Conservation (phyloP, 2,329 filamentous ascomycete species). For the Aspergillus ustus region DNA sequence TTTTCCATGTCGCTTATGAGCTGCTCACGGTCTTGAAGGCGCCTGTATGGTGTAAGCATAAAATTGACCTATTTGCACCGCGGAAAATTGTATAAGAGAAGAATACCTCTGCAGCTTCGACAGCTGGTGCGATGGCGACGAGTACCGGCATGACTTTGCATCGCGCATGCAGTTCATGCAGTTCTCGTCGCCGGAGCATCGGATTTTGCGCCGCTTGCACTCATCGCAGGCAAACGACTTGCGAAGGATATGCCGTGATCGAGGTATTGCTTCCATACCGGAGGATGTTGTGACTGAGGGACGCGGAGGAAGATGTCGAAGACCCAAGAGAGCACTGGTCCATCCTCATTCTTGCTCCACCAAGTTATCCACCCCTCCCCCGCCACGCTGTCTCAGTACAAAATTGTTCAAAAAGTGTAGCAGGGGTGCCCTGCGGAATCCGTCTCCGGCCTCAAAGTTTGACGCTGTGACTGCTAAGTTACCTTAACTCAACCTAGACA, state of each 20-base stretch:
- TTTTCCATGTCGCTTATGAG: constrained; percentile 20
- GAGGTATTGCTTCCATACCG: constrained; percentile 10
- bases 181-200: constrained; percentile 26
- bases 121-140: constrained; percentile 23
- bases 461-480: not conserved
- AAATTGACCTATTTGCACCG: not conserved
- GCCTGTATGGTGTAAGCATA: constrained; percentile 5
- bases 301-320: not conserved
- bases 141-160: constrained; percentile 24
- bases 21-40: constrained; percentile 22
- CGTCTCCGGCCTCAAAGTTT: not conserved
- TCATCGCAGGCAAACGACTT: constrained; percentile 27
- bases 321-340: not conserved
- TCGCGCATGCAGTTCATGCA: constrained; percentile 25
- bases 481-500: not conserved
- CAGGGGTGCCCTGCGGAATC: not conserved
- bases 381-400: not conserved
- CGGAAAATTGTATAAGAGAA: not conserved
- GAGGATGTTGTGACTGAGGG: not conserved
- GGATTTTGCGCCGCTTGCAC: constrained; percentile 26
- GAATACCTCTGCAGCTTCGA: constrained; percentile 22
- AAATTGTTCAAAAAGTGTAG: not conserved
- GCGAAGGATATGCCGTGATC: constrained; percentile 21
- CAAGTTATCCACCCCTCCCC: not conserved
- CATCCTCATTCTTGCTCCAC: not conserved